Percentiles rank a stretch among this genome's conserved stretches.
Conservation (phyloP, 2,329 filamentous ascomycete genomes). For the Pseudofabraea citricarpa region DNA sequence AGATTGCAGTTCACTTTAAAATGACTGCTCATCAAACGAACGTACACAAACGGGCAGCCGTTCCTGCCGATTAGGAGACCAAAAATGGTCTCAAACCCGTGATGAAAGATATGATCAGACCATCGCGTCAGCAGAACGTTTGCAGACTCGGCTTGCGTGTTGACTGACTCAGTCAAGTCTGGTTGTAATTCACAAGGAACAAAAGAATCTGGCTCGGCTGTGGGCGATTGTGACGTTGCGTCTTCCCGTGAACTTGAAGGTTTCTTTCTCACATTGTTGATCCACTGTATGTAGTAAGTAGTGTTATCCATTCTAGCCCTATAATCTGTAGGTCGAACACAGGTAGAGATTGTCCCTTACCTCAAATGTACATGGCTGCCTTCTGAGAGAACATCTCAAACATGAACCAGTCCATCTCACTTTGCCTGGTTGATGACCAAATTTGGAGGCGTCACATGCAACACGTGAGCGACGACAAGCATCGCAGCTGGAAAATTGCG, state of each 20-base stretch:
- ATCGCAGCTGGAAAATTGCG: constrained; percentile 31
- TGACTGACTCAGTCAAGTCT: not conserved
- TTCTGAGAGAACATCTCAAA: constrained; percentile 11
- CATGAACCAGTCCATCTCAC: constrained; percentile 8
- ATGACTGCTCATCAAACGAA: constrained; percentile 11
- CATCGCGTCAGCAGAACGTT: not conserved
- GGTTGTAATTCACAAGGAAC: not conserved
- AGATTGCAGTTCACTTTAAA: not conserved
- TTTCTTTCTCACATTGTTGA: not conserved
- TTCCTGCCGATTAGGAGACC: constrained; percentile 38
- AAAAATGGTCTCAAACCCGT: constrained; percentile 33
- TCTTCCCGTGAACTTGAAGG: not conserved
- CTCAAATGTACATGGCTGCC: constrained; percentile 15
- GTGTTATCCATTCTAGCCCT: not conserved
- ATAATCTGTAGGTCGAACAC: too few relatives aligned
- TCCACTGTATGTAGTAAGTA: not conserved
- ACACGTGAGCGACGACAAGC: constrained; percentile 27
- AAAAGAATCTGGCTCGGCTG: not conserved
- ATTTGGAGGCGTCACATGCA: constrained; percentile 25
- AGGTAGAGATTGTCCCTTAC: constrained; percentile 6
- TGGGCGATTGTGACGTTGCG: not conserved
- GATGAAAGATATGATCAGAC: constrained; percentile 3
- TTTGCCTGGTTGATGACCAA: constrained; percentile 8
- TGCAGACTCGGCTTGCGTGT: not conserved
- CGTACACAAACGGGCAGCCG: constrained; percentile 36